These are phyloP conservation scores for Tolypocladium sp. DNA, from an alignment of 2,329 filamentous ascomycete genomes.

Conservation along the genomic window DNA sequence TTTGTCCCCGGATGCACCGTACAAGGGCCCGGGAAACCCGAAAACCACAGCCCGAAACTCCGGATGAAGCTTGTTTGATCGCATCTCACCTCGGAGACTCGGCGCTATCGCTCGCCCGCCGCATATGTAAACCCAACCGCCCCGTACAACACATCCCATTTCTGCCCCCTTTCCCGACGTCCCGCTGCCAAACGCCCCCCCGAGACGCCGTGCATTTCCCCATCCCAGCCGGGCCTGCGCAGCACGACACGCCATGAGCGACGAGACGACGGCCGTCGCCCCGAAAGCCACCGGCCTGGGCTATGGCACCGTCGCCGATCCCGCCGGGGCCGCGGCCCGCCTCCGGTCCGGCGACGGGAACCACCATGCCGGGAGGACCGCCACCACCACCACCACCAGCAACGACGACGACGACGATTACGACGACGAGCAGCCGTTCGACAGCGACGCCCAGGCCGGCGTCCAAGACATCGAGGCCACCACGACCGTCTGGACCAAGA, in stretches of 20 bases:
- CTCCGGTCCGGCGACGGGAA: neutral
- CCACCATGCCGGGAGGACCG: neutral
- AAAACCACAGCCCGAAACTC: neutral
- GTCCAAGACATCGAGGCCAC: conserved; percentile 30
- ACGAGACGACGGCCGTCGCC: neutral
- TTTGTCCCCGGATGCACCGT: neutral
- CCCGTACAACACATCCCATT: neutral
- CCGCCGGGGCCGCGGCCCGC: neutral
- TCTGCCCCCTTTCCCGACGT: neutral
- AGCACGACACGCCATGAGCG: neutral
- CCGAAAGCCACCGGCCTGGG: neutral
- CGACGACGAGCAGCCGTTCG: conserved; percentile 6
- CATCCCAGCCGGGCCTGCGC: neutral
- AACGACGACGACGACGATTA: neutral
- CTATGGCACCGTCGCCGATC: neutral
- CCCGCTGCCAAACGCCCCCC: neutral
- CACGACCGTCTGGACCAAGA: conserved; percentile 27
- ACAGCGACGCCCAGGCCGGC: conserved; percentile 19
- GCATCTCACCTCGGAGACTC: neutral
- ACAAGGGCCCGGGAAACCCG: neutral
- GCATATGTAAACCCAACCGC: neutral
- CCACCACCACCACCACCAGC: neutral
- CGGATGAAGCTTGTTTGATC: neutral
- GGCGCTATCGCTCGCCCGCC: neutral
- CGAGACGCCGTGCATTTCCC: neutral